Evolutionary conservation across 1,284 basidiomycete species (phyloP), one percentile per base, ranked within the genome.

Genomic region (Boletus holoroseus): DNA sequence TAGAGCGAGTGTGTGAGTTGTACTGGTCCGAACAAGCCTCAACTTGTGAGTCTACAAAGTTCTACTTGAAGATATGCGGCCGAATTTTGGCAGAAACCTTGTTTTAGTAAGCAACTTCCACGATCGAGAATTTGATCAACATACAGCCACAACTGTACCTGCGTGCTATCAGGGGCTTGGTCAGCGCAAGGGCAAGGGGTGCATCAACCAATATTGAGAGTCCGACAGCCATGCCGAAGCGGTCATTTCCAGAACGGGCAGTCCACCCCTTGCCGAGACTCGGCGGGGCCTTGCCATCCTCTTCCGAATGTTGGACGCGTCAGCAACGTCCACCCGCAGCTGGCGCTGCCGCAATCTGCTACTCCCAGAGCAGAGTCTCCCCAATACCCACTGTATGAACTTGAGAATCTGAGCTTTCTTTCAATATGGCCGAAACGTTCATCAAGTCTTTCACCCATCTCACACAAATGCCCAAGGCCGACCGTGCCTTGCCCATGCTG

Each of bases 361-460:
- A 9, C 12, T 39, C 15, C 18, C 8, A 42, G 22, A 7, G 7
- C 20, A 49, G 28, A 24, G 22, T 32, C 18, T 50, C 30, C 13
- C 18, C 40, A 26, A 24, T 36, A 18, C 37, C 24, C 39, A 12
- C 7, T 11, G 7, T 20, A 28, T n/a, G 30, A 34, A n/a, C 27
- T 20, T 5, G 34, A 43, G 26, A 15, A 35, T 40, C 16, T 7
- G 15, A 43, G 15, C 28, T n/a, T 28, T 39, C 38, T 20, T 12
- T 38, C n/a, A 39, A 39, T 48, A 77, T 76, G 76, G 58, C 70
- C 15, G 71, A 83, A 44, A 68, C 68, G 24, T 82, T 79, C 57
- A 75, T 88, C 51, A 71, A 77, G 59, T 78, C 82, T 0, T 83
- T 83, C 56, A 82, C 83, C 27, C 80, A 86, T 66, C 75, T 89